These are phyloP conservation scores for Thuja plicata DNA, from an alignment of 83 land plant genomes.

Conservation along the genomic window DNA sequence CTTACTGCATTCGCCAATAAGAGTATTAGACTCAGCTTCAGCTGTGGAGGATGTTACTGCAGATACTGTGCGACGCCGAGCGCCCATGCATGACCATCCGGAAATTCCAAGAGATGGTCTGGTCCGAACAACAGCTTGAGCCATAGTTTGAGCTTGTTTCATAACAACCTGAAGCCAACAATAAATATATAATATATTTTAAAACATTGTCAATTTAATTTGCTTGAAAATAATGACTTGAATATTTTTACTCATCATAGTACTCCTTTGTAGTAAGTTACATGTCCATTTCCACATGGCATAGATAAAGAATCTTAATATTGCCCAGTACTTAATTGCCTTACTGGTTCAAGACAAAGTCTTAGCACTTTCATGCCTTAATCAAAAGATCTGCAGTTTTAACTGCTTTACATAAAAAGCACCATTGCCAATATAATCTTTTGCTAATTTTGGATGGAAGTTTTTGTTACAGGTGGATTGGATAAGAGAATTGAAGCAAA, in stretches of 20 bases:
- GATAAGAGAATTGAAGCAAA: background rate
- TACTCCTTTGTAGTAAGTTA: background rate
- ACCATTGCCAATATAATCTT: background rate
- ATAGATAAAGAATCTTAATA: background rate
- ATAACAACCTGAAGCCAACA: conserved; percentile 67
- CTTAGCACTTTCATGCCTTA: background rate
- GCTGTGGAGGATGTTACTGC: conserved; percentile 17
- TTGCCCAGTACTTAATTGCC: background rate
- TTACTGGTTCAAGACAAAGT: background rate
- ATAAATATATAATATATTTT: background rate
- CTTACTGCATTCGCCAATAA: conserved; percentile 13
- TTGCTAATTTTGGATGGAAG: background rate
- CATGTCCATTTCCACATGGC: background rate
- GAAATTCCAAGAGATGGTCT: conserved; percentile 62
- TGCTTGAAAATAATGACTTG: background rate
- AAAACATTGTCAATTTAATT: background rate
- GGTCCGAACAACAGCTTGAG: conserved; percentile 75
- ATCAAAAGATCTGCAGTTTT: background rate
- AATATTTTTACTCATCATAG: background rate
- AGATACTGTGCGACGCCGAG: conserved; percentile 68
- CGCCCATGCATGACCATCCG: conserved; percentile 95
- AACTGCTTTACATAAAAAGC: background rate
- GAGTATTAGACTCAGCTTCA: conserved; percentile 20
- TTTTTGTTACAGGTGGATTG: background rate
- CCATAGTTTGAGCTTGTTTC: conserved; percentile 84